A percentile compares a stretch with the other conserved stretches of the same genome.
phyloP scores from a whole-genome alignment of 768 basidiomycete species.

The Holtermannia corniformis region DNA sequence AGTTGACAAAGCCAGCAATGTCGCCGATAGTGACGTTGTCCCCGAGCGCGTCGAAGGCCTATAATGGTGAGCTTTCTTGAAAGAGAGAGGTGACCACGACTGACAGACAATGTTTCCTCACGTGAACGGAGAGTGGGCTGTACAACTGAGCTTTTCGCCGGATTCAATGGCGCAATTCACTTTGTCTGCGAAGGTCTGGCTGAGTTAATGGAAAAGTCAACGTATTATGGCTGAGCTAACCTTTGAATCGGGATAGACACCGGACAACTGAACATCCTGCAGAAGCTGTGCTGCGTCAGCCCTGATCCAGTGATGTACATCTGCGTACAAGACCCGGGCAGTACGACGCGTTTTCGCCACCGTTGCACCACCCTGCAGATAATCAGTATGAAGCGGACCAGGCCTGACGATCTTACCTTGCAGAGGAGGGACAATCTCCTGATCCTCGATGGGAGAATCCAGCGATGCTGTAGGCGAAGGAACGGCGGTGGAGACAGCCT shows the following conservation, averaged over 20 bases:
- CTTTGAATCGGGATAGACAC: slow-evolving; percentile 53
- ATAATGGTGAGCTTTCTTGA: slow-evolving; percentile 39
- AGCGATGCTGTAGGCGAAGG: slow-evolving; percentile 57
- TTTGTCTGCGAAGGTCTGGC: slow-evolving; percentile 77
- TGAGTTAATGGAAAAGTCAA: slow-evolving; percentile 34
- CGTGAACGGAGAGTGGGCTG: slow-evolving; percentile 65
- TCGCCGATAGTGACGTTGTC: slow-evolving; percentile 53
- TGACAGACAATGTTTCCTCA: slow-evolving; percentile 47
- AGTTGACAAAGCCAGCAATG: slow-evolving; percentile 60
- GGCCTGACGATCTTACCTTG: slow-evolving; percentile 20
- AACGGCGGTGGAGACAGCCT: slow-evolving; percentile 53
- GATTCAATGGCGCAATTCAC: slow-evolving; percentile 2
- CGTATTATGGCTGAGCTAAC: not conserved
- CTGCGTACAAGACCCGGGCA: slow-evolving; percentile 29
- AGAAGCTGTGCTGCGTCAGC: slow-evolving; percentile 41
- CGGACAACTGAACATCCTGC: slow-evolving; percentile 74
- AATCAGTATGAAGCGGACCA: not conserved
- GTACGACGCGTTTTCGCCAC: slow-evolving; percentile 28
- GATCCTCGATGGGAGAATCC: slow-evolving; percentile 37
- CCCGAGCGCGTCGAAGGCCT: slow-evolving; percentile 50
- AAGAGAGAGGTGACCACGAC: not conserved
- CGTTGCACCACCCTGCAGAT: slow-evolving; percentile 27
- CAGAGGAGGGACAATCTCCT: slow-evolving; percentile 26
- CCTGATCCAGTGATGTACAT: not conserved
- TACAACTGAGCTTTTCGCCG: slow-evolving; percentile 1